Evolutionary conservation across 805 yeast species (phyloP).

Genomic region (Yarrowia keelungensis): DNA sequence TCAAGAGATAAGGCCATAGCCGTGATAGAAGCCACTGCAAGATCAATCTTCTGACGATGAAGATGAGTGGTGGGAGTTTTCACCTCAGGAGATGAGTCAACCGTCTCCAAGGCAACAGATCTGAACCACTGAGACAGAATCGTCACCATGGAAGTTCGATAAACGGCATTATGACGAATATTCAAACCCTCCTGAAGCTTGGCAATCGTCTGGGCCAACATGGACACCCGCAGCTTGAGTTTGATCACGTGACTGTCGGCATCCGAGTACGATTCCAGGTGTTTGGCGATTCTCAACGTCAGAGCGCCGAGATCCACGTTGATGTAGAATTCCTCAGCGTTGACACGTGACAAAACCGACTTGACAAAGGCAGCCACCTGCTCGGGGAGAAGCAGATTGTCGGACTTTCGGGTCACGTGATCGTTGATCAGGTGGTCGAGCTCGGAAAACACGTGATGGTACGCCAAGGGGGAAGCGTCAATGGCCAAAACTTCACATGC

Average conservation of each 20-base stretch:
- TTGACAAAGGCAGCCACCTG: conserved; percentile 44
- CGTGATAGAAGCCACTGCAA: conserved; percentile 19
- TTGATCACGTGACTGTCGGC: conserved; percentile 40
- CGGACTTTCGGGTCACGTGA: conserved; percentile 20
- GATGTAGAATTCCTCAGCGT: conserved; percentile 44
- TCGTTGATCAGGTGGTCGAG: conserved; percentile 48
- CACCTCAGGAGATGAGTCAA: not conserved
- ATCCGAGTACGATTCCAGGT: conserved; percentile 39
- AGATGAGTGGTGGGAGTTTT: conserved; percentile 6
- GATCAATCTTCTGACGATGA: conserved; percentile 46
- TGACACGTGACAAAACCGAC: conserved; percentile 43
- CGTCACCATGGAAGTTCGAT: conserved; percentile 44
- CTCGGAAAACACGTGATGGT: conserved; percentile 56
- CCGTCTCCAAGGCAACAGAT: conserved; percentile 27
- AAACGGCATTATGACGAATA: conserved; percentile 42
- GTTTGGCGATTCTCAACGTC: conserved; percentile 43
- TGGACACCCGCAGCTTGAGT: conserved; percentile 43
- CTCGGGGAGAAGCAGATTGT: conserved; percentile 26
- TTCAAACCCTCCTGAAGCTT: conserved; percentile 44
- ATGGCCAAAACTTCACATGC: conserved; percentile 73
- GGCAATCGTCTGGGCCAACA: conserved; percentile 44
- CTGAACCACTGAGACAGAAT: conserved; percentile 46
- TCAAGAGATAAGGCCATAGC: conserved; percentile 31
- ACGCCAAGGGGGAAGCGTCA: conserved; percentile 68
- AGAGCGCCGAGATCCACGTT: conserved; percentile 44